phyloP scores from a whole-genome alignment of 1,139 yeast species.

The Suhomyces terraborum region DNA sequence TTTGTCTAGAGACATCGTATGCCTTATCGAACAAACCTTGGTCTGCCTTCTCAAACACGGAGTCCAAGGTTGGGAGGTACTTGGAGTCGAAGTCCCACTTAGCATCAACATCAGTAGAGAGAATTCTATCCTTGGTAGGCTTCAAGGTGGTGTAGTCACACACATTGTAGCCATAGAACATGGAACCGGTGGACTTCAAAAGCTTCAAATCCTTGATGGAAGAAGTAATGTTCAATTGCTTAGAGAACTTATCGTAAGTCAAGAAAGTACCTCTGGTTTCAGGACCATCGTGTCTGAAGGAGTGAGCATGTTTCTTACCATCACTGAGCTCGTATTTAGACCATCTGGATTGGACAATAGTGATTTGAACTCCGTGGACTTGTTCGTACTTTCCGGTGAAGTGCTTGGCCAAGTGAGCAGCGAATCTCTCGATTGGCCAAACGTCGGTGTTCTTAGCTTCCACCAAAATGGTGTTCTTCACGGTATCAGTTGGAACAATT shows the following conservation, averaged over 20 bases:
- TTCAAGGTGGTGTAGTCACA: constrained; percentile 87
- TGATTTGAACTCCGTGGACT: constrained; percentile 68
- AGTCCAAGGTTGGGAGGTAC: constrained; percentile 49
- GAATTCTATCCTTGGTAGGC: constrained; percentile 80
- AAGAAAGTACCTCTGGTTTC: constrained; percentile 69
- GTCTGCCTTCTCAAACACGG: constrained; percentile 54
- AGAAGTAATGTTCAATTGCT: constrained; percentile 59
- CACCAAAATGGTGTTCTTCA: constrained; percentile 81
- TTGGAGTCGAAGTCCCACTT: constrained; percentile 66
- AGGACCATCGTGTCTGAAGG: constrained; percentile 81
- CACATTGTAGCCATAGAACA: constrained; percentile 82
- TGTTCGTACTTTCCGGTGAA: constrained; percentile 75
- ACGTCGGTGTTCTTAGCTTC: constrained; percentile 80
- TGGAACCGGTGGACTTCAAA: constrained; percentile 90
- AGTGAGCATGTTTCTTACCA: constrained; percentile 78
- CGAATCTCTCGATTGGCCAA: constrained; percentile 91
- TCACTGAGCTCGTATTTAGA: constrained; percentile 63
- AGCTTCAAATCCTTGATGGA: constrained; percentile 83
- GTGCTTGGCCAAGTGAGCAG: constrained; percentile 80
- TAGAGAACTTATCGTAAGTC: constrained; percentile 49
- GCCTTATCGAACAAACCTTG: constrained; percentile 66
- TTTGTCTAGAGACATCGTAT: constrained; percentile 59
- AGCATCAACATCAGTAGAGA: constrained; percentile 85
- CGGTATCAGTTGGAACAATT: constrained; percentile 94
- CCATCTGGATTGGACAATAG: constrained; percentile 77